A percentile compares a stretch with the other conserved stretches of the same genome.
These are phyloP conservation scores for Erigeron canadensis DNA, from an alignment of 129 eudicot species.

Conservation along the genomic window DNA sequence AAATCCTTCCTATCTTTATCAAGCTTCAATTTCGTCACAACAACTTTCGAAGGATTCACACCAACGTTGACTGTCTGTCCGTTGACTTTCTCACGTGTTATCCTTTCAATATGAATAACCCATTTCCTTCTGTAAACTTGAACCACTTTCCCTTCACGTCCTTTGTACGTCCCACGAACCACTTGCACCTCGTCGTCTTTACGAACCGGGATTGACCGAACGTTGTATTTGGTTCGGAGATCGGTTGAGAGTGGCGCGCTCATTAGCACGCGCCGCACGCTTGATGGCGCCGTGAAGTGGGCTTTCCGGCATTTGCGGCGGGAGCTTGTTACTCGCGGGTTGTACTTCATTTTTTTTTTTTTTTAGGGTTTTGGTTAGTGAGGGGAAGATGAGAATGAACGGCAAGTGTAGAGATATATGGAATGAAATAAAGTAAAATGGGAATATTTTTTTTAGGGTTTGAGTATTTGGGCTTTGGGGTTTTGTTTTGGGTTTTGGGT, in stretches of 20 bases:
- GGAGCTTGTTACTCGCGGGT: constrained; percentile 54
- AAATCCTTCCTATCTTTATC: constrained; percentile 41
- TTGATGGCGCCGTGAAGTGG: constrained; percentile 70
- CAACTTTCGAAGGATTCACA: constrained; percentile 36
- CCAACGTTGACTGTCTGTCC: constrained; percentile 41
- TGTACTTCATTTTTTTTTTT: constrained; percentile 56
- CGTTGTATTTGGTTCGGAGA: constrained; percentile 33
- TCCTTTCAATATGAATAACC: constrained; percentile 56
- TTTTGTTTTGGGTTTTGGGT: not conserved
- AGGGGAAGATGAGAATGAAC: not conserved
- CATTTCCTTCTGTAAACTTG: constrained; percentile 67
- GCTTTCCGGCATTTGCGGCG: constrained; percentile 79
- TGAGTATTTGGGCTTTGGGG: constrained; percentile 9
- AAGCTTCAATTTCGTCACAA: constrained; percentile 34
- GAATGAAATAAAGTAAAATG: too few relatives aligned
- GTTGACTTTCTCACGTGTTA: constrained; percentile 48
- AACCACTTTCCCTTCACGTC: constrained; percentile 69
- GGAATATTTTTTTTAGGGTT: too few relatives aligned
- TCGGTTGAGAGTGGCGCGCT: constrained; percentile 37
- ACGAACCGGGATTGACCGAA: constrained; percentile 28
- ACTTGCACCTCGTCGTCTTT: constrained; percentile 50
- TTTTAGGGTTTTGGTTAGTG: not conserved
- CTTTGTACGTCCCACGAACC: constrained; percentile 73
- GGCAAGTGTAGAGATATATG: constrained; percentile 7
- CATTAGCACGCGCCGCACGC: constrained; percentile 70